These are phyloP conservation scores for Calonectria crousiana DNA, from an alignment of 2,329 filamentous ascomycete genomes.

Conservation along the genomic window DNA sequence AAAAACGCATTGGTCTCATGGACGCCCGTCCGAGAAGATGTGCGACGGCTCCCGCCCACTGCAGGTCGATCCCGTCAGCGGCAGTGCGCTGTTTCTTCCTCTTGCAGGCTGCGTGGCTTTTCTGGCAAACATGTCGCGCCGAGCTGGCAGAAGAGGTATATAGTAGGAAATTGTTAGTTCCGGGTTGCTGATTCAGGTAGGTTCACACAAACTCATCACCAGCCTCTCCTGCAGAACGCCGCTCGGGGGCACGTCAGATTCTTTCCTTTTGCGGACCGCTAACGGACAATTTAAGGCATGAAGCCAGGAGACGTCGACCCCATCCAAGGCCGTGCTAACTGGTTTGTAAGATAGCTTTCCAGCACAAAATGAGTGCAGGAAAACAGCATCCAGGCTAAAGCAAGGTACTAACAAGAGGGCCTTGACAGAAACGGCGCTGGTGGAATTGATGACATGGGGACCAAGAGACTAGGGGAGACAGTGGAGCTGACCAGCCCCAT, in stretches of 20 bases:
- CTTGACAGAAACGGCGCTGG: constrained; percentile 24
- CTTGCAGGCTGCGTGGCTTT: background rate
- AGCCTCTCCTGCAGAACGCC: constrained; percentile 8
- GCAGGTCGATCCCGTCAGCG: constrained; percentile 27
- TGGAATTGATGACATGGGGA: constrained; percentile 26
- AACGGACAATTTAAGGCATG: constrained; percentile 3
- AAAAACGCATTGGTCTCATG: constrained; percentile 29
- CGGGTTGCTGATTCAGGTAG: constrained; percentile 24
- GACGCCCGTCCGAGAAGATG: constrained; percentile 23
- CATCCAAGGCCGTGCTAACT: constrained; percentile 1
- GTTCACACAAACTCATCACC: constrained; percentile 20
- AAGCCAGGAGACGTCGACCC: background rate
- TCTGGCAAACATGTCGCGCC: background rate
- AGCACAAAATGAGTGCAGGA: constrained; percentile 17
- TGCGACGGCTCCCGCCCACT: constrained; percentile 32
- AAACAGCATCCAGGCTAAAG: constrained; percentile 22
- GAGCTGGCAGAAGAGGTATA: background rate
- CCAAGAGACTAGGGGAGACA: constrained; percentile 2
- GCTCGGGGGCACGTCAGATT: background rate
- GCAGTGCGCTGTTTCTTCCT: background rate
- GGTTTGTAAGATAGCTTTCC: constrained; percentile 5
- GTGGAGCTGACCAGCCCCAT: constrained; percentile 12
- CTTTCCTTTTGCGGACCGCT: constrained; percentile 15
- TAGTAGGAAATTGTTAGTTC: constrained; percentile 6
- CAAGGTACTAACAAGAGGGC: constrained; percentile 22